Base-by-base conservation (phyloP, 495 filamentous ascomycete species). In the Tricharina praecox region DNA sequence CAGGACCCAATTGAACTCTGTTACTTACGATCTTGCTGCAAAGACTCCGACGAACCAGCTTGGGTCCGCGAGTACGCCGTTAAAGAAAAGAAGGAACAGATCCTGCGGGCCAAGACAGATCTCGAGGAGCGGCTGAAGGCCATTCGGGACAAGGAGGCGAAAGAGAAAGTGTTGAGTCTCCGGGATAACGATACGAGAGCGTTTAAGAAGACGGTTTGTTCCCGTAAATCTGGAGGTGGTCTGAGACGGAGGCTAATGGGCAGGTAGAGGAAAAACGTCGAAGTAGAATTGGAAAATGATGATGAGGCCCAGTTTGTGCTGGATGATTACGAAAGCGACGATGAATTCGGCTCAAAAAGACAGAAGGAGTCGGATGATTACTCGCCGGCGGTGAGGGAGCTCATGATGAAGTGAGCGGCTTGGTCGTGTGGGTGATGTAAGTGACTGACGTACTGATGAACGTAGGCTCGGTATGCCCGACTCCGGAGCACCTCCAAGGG, bases 1-100 rank as follows among this genome's bases (percentile, higher is more conserved):
- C n/a, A n/a, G n/a, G n/a, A n/a, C n/a, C n/a, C n/a, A n/a, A n/a
- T n/a, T n/a, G n/a, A n/a, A n/a, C n/a, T n/a, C n/a, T n/a, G n/a
- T n/a, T n/a, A n/a, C n/a, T n/a, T n/a, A n/a, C n/a, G n/a, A n/a
- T n/a, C n/a, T n/a, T n/a, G n/a, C n/a, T 32, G 13, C 13, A 32
- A 25, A 56, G 79, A 81, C 60, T 70, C 72, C 23, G 76, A 79
- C 54, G 88, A 94, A 52, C 90, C 92, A 9, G 76, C 78, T 21
- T 97, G 90, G 90, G 81, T 96, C 63, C 62, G 82, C 4, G 79
- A 93, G 54, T 79, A 79, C 71, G 69, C 74, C 56, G 70, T 69
- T 59, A 63, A 73, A 23, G 71, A 82, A 52, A 85, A 75, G 51
- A 72, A 76, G 20, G 70, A 78, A 34, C 75, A 79, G 35, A 63